phyloP scores from a whole-genome alignment of 495 filamentous ascomycete genomes.

The Penicillium egyptiacum region DNA sequence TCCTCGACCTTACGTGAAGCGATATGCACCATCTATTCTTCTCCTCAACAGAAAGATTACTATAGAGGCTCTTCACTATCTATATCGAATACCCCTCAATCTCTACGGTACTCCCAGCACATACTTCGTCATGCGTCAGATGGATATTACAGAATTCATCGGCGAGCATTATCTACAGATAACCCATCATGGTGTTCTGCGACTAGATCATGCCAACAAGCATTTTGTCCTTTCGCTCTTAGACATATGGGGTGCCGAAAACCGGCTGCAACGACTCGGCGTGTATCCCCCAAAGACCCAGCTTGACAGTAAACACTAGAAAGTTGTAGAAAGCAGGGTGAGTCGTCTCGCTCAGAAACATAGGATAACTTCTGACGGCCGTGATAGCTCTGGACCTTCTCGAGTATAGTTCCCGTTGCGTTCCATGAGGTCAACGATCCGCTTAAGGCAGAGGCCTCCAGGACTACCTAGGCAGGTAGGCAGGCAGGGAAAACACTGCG shows the following conservation, averaged over 20 bases:
- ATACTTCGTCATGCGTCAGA: conserved; percentile 22
- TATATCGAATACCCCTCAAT: conserved; percentile 21
- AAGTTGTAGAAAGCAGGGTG: conserved; percentile 18
- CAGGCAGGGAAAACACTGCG: background rate
- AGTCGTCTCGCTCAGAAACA: background rate
- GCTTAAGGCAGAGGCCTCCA: conserved; percentile 7
- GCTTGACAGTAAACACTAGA: conserved; percentile 10
- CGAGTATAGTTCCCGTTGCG: conserved; percentile 3
- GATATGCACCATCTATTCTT: conserved; percentile 21
- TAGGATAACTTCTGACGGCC: background rate
- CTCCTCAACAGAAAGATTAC: conserved; percentile 23
- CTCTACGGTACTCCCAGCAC: conserved; percentile 18
- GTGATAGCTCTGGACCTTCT: conserved; percentile 5
- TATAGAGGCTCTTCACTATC: conserved; percentile 18
- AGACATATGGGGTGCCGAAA: conserved; percentile 23
- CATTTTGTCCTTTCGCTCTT: conserved; percentile 20
- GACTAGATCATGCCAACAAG: conserved; percentile 17
- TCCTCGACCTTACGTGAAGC: conserved; percentile 16
- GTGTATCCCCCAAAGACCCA: conserved; percentile 17
- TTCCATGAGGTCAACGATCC: conserved; percentile 19
- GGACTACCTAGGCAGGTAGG: background rate
- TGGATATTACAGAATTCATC: conserved; percentile 28
- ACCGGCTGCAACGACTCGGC: conserved; percentile 19
- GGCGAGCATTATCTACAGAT: conserved; percentile 22
- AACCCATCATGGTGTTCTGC: conserved; percentile 13